Conservation (phyloP, 2,329 filamentous ascomycete genomes). For the Alternaria alternata region DNA sequence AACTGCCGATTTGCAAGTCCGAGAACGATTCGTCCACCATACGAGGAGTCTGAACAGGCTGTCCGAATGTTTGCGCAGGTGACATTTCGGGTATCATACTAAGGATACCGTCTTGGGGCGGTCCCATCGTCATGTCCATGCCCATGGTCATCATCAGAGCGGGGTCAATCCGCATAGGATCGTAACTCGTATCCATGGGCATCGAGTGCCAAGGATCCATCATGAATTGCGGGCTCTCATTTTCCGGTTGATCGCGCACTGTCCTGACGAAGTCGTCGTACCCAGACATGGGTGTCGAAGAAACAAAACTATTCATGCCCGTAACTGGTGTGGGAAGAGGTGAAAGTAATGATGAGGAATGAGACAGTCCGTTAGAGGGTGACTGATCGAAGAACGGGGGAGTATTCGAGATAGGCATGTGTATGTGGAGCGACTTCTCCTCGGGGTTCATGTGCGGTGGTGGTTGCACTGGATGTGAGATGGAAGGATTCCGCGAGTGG, state of each 20-base stretch:
- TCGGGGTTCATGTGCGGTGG: constrained; percentile 45
- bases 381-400: constrained; percentile 55
- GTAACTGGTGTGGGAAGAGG: constrained; percentile 50
- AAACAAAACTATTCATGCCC: constrained; percentile 52
- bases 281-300: constrained; percentile 56
- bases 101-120: constrained; percentile 52
- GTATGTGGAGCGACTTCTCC: constrained; percentile 37
- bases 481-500: constrained; percentile 44
- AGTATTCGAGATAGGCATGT: constrained; percentile 38
- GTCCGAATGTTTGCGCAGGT: constrained; percentile 43
- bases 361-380: constrained; percentile 44
- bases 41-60: constrained; percentile 56
- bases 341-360: constrained; percentile 46
- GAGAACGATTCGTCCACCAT: constrained; percentile 59
- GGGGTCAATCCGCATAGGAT: constrained; percentile 55
- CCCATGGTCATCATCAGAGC: constrained; percentile 56
- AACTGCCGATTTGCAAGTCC: constrained; percentile 56
- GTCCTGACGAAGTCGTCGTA: constrained; percentile 56
- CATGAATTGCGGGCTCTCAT: constrained; percentile 57
- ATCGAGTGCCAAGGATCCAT: constrained; percentile 59
- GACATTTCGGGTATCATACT: constrained; percentile 57
- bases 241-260: constrained; percentile 53
- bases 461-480: constrained; percentile 44
- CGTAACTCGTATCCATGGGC: constrained; percentile 55
- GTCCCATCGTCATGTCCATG: constrained; percentile 55